These are phyloP conservation scores for Chalara sp. DNA, from an alignment of 2,329 filamentous ascomycete genomes.

Conservation along the genomic window DNA sequence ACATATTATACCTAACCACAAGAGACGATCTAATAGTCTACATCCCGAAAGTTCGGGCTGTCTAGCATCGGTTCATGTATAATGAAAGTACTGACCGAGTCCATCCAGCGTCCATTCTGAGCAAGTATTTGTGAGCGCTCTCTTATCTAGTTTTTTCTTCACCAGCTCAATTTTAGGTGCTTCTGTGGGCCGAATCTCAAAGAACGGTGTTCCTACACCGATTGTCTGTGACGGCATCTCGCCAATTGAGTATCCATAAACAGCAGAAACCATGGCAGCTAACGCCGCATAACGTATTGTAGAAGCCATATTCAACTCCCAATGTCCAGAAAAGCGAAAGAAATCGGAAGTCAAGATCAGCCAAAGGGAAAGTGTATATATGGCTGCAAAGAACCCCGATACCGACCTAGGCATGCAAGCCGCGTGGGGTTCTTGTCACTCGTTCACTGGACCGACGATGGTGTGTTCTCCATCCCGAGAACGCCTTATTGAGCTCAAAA, in stretches of 20 bases:
- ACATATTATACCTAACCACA: too few relatives aligned
- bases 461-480: too few relatives aligned
- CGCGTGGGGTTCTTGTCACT: too few relatives aligned
- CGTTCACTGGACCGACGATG: too few relatives aligned
- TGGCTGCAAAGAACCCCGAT: too few relatives aligned
- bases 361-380: too few relatives aligned
- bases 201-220: slow-evolving; percentile 7
- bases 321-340: background rate
- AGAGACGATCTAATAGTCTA: too few relatives aligned
- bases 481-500: too few relatives aligned
- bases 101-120: slow-evolving; percentile 18
- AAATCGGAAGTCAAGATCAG: background rate
- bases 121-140: slow-evolving; percentile 13
- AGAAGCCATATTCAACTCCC: slow-evolving; percentile 2
- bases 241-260: slow-evolving; percentile 4
- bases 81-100: slow-evolving; percentile 9
- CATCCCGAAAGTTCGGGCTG: too few relatives aligned
- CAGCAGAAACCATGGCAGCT: slow-evolving; percentile 4
- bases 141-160: slow-evolving; percentile 14
- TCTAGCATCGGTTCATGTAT: background rate
- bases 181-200: slow-evolving; percentile 8
- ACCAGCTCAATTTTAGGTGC: slow-evolving; percentile 17
- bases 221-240: slow-evolving; percentile 13
- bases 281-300: slow-evolving; percentile 10
- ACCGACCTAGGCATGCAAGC: too few relatives aligned